Base-by-base conservation (phyloP, 441 rosid species). In the Jatropha multifida region DNA sequence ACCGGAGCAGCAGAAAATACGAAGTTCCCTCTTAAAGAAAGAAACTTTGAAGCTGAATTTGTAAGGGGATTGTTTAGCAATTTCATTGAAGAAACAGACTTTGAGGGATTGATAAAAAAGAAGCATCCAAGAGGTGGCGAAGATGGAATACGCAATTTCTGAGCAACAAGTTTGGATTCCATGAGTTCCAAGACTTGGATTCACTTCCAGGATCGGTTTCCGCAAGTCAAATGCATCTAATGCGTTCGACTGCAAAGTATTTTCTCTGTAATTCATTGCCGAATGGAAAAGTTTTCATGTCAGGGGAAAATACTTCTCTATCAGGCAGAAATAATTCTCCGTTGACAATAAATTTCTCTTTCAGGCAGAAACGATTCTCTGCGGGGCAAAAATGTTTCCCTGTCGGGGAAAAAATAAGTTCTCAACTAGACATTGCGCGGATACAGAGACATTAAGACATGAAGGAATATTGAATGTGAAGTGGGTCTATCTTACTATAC, bases 121-220 rank as follows among this genome's bases (percentile, higher is more conserved):
- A 65, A 5, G 69, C 51, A 63, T 49, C 46, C 58, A 76, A 61
- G 52, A 61, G 62, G 37, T 32, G 74, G 63, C 2, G 46, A 13
- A 44, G 48, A 44, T 4, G 73, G 54, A 10, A n/a, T 13, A 42
- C 61, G 78, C 71, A 48, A 38, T 69, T 64, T 48, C 55, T 12
- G 46, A 38, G 67, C 54, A 41, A 73, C 40, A 60, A 68, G 60
- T 13, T 76, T 71, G 70, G 56, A 68, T 68, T 76, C 83, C 80
- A 73, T 76, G 61, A 44, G 44, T 54, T 54, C 11, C 27, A 44
- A 69, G 69, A 13, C 42, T 5, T n/a, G 27, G 5, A 48, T 11
- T 46, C 41, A 40, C 27, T 60, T 59, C 64, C 2, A 15, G 44
- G 5, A 46, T 20, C 15, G 27, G 44, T 40, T 56, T 46, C 67